Evolutionary conservation across 2,329 filamentous ascomycete genomes (phyloP), one percentile per base, ranked within the genome.

Genomic region (Curvularia spicifera): DNA sequence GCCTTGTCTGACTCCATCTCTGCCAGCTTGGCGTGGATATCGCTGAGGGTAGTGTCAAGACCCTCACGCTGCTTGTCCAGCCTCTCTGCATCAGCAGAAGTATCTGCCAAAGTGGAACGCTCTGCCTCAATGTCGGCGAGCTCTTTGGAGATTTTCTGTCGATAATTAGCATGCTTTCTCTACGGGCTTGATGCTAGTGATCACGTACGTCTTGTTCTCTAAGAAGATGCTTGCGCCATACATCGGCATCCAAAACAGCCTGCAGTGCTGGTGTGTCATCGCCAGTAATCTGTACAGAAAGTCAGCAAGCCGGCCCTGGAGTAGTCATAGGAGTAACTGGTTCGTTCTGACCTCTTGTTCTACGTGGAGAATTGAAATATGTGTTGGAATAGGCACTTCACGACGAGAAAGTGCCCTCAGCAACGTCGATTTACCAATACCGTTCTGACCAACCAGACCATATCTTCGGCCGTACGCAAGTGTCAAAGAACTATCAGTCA

Each of bases 1-100:
- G 95, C 95, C 80, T 97, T 98, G 81, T 99, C 95, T 0, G 95
- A 97, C 75, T 99, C 95, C 95, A 99, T 99, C 79, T 99, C 95
- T 20, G 93, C 87, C 59, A 99, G 84, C 78, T 99, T 99, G 58
- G 84, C 78, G 74, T 99, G 93, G 50, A 99, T 88, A 73, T 99
- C 95, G 66, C 90, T 92, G 45, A 99, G 84, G 39, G 95, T 96
- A 61, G 88, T 89, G 74, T 99, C 95, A 51, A 96, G 87, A 42
- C 91, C 91, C 78, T 98, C 95, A 62, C 93, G 89, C 69, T 97
- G 92, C 57, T 87, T 85, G 75, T 98, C 94, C 26, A 98, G 83
- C 72, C 85, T 90, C 40, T 87, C 89, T 13, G 94, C 94, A 80
- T 98, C 94, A 60, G 88, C 87, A 22, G 94, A 96, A 0, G 94